phyloP scores from a whole-genome alignment of 164 flowering plant species.

The Aristolochia fimbriata region DNA sequence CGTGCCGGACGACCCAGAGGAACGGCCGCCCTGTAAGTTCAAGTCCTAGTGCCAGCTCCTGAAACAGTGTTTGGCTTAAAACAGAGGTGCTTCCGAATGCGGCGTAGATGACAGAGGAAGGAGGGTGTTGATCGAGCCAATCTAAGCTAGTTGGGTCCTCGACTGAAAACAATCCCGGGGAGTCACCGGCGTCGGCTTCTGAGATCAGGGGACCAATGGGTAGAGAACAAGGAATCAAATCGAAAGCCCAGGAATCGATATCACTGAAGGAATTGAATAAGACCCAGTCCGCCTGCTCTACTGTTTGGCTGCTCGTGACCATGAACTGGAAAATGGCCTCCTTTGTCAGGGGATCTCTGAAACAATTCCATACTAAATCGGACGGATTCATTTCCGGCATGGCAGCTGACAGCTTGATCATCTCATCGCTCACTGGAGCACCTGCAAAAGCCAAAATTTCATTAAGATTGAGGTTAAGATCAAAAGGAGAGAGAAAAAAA shows the following conservation, averaged over 20 bases:
- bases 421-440: slow-evolving; percentile 10
- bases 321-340: slow-evolving; percentile 2
- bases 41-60: slow-evolving; percentile 28
- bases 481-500: background rate
- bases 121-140: slow-evolving; percentile 26
- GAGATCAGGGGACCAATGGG: slow-evolving; percentile 23
- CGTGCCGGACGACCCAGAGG: slow-evolving; percentile 31
- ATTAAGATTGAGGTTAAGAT: background rate
- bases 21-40: slow-evolving; percentile 18
- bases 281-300: slow-evolving; percentile 9
- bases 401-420: slow-evolving; percentile 16
- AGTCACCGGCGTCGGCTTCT: slow-evolving; percentile 3
- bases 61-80: slow-evolving; percentile 15
- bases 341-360: slow-evolving; percentile 4
- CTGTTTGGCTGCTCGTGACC: background rate
- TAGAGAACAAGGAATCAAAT: slow-evolving; percentile 5
- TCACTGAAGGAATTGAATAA: slow-evolving; percentile 22
- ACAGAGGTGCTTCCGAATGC: slow-evolving; percentile 29
- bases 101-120: slow-evolving; percentile 23
- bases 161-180: slow-evolving; percentile 15
- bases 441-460: slow-evolving; percentile 10
- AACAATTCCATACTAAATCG: slow-evolving; percentile 7
- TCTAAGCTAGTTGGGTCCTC: slow-evolving; percentile 20
- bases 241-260: slow-evolving; percentile 13
- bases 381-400: slow-evolving; percentile 15